phyloP scores from a whole-genome alignment of 2,329 filamentous ascomycete species.

The Fusarium sp. region DNA sequence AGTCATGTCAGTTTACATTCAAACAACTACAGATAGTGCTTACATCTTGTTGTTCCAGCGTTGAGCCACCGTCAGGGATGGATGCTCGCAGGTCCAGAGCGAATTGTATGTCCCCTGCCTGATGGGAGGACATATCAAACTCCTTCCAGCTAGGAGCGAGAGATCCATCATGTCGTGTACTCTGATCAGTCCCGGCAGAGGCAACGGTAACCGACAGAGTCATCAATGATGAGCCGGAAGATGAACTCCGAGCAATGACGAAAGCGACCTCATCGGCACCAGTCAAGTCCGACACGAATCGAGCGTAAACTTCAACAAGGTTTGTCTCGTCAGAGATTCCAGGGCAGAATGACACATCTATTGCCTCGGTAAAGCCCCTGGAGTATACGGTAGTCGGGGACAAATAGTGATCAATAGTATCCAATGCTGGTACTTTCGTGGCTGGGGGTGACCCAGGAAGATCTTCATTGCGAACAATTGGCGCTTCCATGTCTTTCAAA shows the following conservation, averaged over 20 bases:
- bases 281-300: not conserved
- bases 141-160: not conserved
- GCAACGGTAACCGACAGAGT: not conserved
- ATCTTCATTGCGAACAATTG: not conserved
- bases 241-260: not conserved
- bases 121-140: not conserved
- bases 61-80: not conserved
- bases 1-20: not conserved
- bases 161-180: not conserved
- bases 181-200: not conserved
- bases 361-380: not conserved
- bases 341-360: not conserved
- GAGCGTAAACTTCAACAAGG: not conserved
- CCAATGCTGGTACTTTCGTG: constrained; percentile 2
- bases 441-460: not conserved
- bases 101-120: constrained; percentile 1
- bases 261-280: constrained; percentile 3
- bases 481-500: not conserved
- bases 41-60: not conserved
- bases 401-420: constrained; percentile 1
- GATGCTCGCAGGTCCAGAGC: not conserved
- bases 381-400: not conserved
- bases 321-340: not conserved
- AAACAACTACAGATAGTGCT: not conserved
- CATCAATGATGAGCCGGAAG: not conserved